These are phyloP conservation scores for Paspalum notatum DNA, from an alignment of 176 grass and related monocot genomes.

Conservation along the genomic window DNA sequence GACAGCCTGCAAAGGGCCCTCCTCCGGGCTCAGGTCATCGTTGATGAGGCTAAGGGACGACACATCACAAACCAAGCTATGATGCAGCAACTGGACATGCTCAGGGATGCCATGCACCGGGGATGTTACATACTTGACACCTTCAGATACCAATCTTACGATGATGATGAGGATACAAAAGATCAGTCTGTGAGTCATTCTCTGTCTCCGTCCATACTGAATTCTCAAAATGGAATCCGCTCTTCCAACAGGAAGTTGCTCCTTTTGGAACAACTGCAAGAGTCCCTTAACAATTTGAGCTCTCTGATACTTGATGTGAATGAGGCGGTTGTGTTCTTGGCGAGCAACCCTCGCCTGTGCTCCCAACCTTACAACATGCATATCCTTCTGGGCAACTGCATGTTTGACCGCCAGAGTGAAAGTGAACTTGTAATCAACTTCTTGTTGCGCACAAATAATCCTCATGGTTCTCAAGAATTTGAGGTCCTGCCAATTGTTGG, in stretches of 20 bases:
- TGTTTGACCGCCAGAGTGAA: neutral
- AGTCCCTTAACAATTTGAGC: neutral
- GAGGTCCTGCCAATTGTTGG: constrained; percentile 9
- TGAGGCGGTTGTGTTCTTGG: neutral
- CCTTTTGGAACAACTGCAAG: neutral
- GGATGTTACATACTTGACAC: neutral
- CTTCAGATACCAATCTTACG: neutral
- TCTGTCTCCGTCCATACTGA: neutral
- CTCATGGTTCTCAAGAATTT: too few species aligned
- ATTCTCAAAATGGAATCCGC: too few species aligned
- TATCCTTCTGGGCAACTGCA: neutral
- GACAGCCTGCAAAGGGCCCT: neutral
- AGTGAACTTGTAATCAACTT: neutral
- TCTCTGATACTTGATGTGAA: neutral
- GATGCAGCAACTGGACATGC: neutral
- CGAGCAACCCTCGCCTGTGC: neutral
- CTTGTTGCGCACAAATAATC: neutral
- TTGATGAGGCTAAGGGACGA: neutral
- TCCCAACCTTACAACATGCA: constrained; percentile 25
- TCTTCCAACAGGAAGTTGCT: neutral
- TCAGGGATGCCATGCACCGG: constrained; percentile 4
- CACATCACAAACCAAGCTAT: constrained; percentile 19
- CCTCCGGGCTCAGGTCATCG: neutral
- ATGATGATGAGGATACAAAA: neutral
- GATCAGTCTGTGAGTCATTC: neutral